Percentiles rank a stretch among this genome's conserved stretches.
These are phyloP conservation scores for Claviceps maximensis DNA, from an alignment of 2,329 filamentous ascomycete genomes.

Conservation along the genomic window DNA sequence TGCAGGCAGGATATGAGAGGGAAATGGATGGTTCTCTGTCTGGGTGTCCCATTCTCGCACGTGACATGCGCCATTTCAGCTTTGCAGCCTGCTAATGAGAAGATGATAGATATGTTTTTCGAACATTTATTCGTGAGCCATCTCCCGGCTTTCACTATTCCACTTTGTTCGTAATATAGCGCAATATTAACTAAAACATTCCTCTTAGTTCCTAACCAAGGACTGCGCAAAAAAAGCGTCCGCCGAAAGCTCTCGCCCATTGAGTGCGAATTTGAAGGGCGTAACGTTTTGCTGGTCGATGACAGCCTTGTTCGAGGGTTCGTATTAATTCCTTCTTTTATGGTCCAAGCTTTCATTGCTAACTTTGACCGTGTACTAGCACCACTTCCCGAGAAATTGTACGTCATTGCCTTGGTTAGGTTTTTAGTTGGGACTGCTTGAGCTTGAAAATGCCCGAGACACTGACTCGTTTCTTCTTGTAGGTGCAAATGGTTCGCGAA, in stretches of 20 bases:
- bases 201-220: conserved; percentile 21
- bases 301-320: conserved; percentile 69
- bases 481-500: conserved; percentile 61
- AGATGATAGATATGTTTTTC: conserved; percentile 3
- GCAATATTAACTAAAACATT: neutral
- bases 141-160: neutral
- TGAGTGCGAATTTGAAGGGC: conserved; percentile 67
- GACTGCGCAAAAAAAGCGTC: conserved; percentile 59
- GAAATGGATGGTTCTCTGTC: neutral
- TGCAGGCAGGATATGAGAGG: neutral
- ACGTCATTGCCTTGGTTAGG: neutral
- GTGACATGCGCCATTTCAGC: neutral
- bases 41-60: neutral
- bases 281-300: conserved; percentile 73
- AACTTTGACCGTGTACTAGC: neutral
- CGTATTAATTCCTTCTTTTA: neutral
- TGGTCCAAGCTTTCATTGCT: neutral
- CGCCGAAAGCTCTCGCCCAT: conserved; percentile 84
- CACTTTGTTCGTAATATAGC: no score
- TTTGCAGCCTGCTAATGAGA: neutral
- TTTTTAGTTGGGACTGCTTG: no score
- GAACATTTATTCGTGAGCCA: conserved; percentile 8
- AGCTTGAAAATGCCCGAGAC: neutral
- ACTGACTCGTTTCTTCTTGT: neutral
- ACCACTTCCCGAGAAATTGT: conserved; percentile 13